These are phyloP conservation scores for Alisma plantagoaquatica DNA, from an alignment of 106 monocot species.

Conservation along the genomic window DNA sequence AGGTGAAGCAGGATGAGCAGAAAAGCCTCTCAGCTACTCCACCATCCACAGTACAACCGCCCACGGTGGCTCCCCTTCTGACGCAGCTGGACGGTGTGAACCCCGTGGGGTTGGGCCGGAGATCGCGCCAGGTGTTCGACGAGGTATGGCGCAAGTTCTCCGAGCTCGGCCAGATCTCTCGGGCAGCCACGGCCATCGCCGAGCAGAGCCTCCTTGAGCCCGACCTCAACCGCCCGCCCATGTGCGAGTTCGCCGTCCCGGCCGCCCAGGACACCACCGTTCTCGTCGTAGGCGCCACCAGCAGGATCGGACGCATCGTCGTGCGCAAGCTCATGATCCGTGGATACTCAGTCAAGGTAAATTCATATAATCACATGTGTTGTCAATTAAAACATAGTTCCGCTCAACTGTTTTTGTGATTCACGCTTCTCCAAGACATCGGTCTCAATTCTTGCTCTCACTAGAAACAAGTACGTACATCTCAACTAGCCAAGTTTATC, in stretches of 20 bases:
- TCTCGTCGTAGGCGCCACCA: slow-evolving; percentile 88
- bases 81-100: slow-evolving; percentile 63
- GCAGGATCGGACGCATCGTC: slow-evolving; percentile 83
- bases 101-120: slow-evolving; percentile 81
- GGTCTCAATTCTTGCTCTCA: too few relatives aligned
- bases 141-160: slow-evolving; percentile 98
- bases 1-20: not conserved
- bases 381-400: not conserved
- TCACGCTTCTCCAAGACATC: not conserved
- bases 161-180: slow-evolving; percentile 82
- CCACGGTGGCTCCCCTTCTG: slow-evolving; percentile 2
- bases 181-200: slow-evolving; percentile 24
- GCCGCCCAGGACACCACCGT: slow-evolving; percentile 92
- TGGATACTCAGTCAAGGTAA: slow-evolving; percentile 93
- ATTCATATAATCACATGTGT: not conserved
- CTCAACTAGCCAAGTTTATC: too few relatives aligned
- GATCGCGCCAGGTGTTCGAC: slow-evolving; percentile 90
- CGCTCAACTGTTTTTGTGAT: not conserved
- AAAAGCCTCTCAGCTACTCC: not conserved
- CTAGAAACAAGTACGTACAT: too few relatives aligned
- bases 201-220: slow-evolving; percentile 31
- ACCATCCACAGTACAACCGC: not conserved
- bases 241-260: slow-evolving; percentile 88
- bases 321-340: slow-evolving; percentile 89
- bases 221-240: slow-evolving; percentile 58